Base-by-base conservation (phyloP, 495 filamentous ascomycete genomes). In the Staphylotrichum tortipilum region DNA sequence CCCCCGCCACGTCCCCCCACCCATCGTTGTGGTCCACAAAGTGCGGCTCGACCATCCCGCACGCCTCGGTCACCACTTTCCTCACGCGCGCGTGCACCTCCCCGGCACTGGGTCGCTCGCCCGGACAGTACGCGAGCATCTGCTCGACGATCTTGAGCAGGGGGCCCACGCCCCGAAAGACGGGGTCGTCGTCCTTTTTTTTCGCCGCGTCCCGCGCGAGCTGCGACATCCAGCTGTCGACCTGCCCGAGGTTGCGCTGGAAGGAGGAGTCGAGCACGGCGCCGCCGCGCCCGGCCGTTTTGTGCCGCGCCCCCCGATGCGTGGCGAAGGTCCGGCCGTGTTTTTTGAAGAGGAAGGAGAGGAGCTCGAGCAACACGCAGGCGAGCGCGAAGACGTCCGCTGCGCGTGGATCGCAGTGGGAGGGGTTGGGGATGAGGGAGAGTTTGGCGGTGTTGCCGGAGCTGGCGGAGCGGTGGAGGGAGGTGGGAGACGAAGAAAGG, bases 351-450 rank as follows among this genome's bases (percentile, higher is more conserved):
- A 90, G 71, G 56, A 84, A 78, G 15, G 76, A 79, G n/a, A 88
- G 55, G 18, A 88, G 71, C 45, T 88, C 83, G 31, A 86, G 71
- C 54, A 83, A 81, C 43, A 88, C 68, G 56, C 81, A 81, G 6
- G 79, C 84, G 17, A 89, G 75, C 5, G 88, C 89, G 64, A 90
- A 87, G 44, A 95, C 76, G 63, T 95, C 90, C 30, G 71, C 67
- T 21, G 73, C 74, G 47, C 73, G 73, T 4, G 73, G 66, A 42
- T 9, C 69, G 65, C 2, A 65, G 64, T 5, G 66, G 59, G 8
- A 65, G n/a, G n/a, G n/a, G n/a, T n/a, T n/a, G n/a, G n/a, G n/a
- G n/a, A n/a, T n/a, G n/a, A n/a, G n/a, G n/a, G n/a, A n/a, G n/a
- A n/a, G n/a, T 59, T 56, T 33, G 65, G 59, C 48, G 53, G 55